A percentile compares a stretch with the other conserved stretches of the same genome.
Conservation (phyloP, 371 early-diverging fungal species). For the Mortierella sp. region DNA sequence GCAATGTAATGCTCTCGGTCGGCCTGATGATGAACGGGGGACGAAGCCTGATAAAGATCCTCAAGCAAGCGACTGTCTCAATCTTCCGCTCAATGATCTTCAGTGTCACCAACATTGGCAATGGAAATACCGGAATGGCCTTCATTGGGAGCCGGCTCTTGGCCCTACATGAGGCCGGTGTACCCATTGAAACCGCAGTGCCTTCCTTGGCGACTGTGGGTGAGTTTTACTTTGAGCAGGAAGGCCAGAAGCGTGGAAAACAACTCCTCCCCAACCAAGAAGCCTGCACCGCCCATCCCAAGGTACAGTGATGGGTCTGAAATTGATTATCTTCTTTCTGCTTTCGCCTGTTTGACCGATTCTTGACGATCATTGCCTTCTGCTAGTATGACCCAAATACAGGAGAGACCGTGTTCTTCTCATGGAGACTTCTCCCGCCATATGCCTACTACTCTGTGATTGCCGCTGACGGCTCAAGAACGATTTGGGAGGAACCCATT, state of each 20-base stretch:
- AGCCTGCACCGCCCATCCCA: constrained; percentile 46
- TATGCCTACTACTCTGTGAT: constrained; percentile 41
- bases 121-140: constrained; percentile 36
- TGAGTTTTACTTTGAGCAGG: constrained; percentile 51
- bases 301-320: constrained; percentile 24
- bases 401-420: constrained; percentile 40
- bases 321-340: background rate
- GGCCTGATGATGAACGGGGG: constrained; percentile 33
- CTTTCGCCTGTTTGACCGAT: background rate
- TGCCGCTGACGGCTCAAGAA: constrained; percentile 22
- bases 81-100: constrained; percentile 1
- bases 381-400: constrained; percentile 37
- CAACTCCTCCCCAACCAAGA: constrained; percentile 12
- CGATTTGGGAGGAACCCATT: constrained; percentile 43
- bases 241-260: constrained; percentile 10
- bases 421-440: constrained; percentile 21
- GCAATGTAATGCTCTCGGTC: constrained; percentile 19
- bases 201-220: constrained; percentile 46
- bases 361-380: background rate
- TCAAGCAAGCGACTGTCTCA: constrained; percentile 13
- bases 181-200: constrained; percentile 30
- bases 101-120: constrained; percentile 14
- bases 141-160: constrained; percentile 32
- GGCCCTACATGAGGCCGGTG: constrained; percentile 45
- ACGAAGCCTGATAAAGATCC: background rate